Percentiles rank a stretch among this genome's conserved stretches.
Evolutionary conservation across 345 rosid genomes (phyloP).

Genomic region (Cardamine chenopodiifolia): DNA sequence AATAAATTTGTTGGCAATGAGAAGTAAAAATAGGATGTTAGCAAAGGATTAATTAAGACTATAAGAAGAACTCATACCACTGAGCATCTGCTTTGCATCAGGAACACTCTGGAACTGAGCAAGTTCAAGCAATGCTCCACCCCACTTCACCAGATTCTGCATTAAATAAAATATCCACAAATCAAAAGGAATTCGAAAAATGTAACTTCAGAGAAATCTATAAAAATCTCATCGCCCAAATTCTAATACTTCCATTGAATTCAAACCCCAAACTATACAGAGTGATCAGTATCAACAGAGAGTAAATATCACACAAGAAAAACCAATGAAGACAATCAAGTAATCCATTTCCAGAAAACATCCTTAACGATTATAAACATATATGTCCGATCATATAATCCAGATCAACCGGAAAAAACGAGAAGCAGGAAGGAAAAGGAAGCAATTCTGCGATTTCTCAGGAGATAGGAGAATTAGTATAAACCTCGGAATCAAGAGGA

Average conservation of each 20-base stretch:
- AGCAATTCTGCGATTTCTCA: neutral
- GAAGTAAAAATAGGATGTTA: neutral
- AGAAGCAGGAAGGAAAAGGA: neutral
- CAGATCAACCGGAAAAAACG: neutral
- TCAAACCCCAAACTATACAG: neutral
- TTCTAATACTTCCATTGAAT: neutral
- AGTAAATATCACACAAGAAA: neutral
- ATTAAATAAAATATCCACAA: neutral
- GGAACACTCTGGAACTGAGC: conserved; percentile 55
- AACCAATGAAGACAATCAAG: neutral
- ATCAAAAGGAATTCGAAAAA: too few relatives aligned
- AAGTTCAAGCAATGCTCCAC: conserved; percentile 64
- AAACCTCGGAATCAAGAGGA: conserved; percentile 71
- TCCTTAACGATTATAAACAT: neutral
- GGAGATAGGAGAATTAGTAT: neutral
- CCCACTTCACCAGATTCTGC: conserved; percentile 59
- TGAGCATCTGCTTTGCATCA: conserved; percentile 49
- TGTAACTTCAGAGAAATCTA: neutral
- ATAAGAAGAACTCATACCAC: conserved; percentile 30
- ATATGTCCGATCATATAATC: neutral
- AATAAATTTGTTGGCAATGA: neutral
- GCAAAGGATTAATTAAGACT: neutral
- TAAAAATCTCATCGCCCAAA: neutral
- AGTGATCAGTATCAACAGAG: neutral
- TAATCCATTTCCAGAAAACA: neutral